Evolutionary conservation across 1,284 basidiomycete species (phyloP).

Genomic region (Sphaerobolus stellatus): DNA sequence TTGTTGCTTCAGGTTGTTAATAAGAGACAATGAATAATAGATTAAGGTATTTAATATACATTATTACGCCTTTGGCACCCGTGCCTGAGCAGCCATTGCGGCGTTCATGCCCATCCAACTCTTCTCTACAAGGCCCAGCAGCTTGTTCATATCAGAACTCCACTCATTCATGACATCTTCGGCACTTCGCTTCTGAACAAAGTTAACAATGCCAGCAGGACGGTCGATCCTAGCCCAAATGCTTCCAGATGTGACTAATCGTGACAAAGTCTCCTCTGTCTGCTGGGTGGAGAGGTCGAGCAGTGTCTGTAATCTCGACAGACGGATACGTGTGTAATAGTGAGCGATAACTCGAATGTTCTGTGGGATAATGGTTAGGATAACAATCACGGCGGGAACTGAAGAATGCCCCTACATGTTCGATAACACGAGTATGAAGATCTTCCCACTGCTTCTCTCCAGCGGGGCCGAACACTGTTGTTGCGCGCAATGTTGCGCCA

Average conservation of each 20-base stretch:
- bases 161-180: constrained; percentile 96
- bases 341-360: constrained; percentile 93
- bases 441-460: constrained; percentile 90
- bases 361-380: constrained; percentile 40
- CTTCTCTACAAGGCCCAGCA: constrained; percentile 80
- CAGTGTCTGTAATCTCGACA: constrained; percentile 79
- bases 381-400: not conserved
- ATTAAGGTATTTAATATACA: too few relatives aligned
- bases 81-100: constrained; percentile 75
- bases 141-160: constrained; percentile 92
- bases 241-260: constrained; percentile 87
- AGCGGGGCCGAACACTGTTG: constrained; percentile 71
- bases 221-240: constrained; percentile 95
- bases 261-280: constrained; percentile 86
- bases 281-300: constrained; percentile 82
- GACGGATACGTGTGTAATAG: constrained; percentile 94
- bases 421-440: constrained; percentile 92
- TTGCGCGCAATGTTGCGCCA: constrained; percentile 78
- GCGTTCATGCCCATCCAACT: constrained; percentile 90
- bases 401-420: constrained; percentile 71
- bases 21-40: too few relatives aligned
- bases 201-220: constrained; percentile 86
- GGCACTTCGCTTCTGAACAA: constrained; percentile 72
- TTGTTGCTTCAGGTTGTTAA: too few relatives aligned
- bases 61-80: constrained; percentile 31